Conservation (phyloP, 768 basidiomycete species). For the Rickenella mellea region DNA sequence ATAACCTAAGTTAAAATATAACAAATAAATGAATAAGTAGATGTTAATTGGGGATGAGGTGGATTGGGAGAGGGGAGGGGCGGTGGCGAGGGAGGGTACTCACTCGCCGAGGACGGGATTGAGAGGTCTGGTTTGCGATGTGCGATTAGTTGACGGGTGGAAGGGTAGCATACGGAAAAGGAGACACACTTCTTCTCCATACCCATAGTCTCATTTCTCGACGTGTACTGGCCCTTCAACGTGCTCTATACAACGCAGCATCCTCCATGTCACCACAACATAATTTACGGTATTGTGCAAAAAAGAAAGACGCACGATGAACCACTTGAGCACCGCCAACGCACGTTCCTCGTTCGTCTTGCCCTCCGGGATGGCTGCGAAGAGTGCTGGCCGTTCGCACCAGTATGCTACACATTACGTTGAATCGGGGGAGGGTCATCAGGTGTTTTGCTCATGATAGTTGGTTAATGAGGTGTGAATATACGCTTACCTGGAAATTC, state of each 20-base stretch:
- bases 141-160: slow-evolving; percentile 6
- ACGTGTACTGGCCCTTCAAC: slow-evolving; percentile 91
- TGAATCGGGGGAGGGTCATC: slow-evolving; percentile 2
- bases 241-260: slow-evolving; percentile 47
- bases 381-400: slow-evolving; percentile 89
- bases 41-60: too few relatives aligned
- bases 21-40: too few relatives aligned
- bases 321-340: slow-evolving; percentile 86
- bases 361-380: slow-evolving; percentile 78
- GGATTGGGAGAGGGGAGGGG: neutral
- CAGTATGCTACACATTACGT: slow-evolving; percentile 62
- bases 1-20: too few relatives aligned
- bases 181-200: slow-evolving; percentile 87
- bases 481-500: slow-evolving; percentile 71
- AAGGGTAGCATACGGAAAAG: neutral
- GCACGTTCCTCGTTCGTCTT: slow-evolving; percentile 64
- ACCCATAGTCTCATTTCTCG: slow-evolving; percentile 90
- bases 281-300: neutral
- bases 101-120: slow-evolving; percentile 94
- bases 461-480: slow-evolving; percentile 6
- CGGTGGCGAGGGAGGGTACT: slow-evolving; percentile 23
- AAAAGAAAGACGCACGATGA: slow-evolving; percentile 52
- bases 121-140: slow-evolving; percentile 58
- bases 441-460: slow-evolving; percentile 1
- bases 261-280: neutral